Conservation (phyloP, 1,139 yeast genomes). For the Geotrichum cucujoidarum region DNA sequence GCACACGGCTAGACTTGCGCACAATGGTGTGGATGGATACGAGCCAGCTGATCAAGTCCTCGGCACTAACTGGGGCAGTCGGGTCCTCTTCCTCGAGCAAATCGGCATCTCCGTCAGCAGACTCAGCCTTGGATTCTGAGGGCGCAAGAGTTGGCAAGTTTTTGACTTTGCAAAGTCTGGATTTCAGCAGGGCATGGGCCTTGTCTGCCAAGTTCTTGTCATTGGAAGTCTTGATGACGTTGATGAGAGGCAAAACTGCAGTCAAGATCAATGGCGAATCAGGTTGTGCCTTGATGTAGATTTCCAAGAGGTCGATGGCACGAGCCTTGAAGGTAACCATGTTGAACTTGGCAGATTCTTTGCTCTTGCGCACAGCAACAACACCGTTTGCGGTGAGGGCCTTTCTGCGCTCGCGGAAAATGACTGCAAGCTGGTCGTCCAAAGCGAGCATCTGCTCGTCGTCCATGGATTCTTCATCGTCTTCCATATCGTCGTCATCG, state of each 20-base stretch:
- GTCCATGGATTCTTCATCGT: conserved; percentile 80
- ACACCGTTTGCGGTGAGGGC: conserved; percentile 26
- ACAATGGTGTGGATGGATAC: conserved; percentile 41
- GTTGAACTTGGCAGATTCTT: conserved; percentile 62
- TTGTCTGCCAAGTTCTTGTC: conserved; percentile 68
- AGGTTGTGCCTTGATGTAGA: conserved; percentile 49
- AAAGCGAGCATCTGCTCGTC: conserved; percentile 97
- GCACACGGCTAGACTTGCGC: conserved; percentile 44
- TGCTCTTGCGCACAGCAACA: conserved; percentile 31
- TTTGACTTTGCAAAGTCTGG: conserved; percentile 55
- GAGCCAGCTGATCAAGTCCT: conserved; percentile 24
- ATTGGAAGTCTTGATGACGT: conserved; percentile 58
- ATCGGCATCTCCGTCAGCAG: conserved; percentile 18
- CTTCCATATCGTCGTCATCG: conserved; percentile 42
- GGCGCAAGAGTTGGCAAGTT: conserved; percentile 20
- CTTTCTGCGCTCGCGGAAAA: conserved; percentile 61
- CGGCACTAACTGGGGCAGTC: conserved; percentile 6
- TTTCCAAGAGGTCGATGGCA: conserved; percentile 68
- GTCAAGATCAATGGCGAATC: conserved; percentile 41
- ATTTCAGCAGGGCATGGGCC: conserved; percentile 66
- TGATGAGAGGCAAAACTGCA: conserved; percentile 56
- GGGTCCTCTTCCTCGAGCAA: conserved; percentile 30
- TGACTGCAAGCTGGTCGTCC: conserved; percentile 76
- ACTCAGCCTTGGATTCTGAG: not conserved
- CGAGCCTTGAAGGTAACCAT: conserved; percentile 76